Conservation (phyloP, 371 early-diverging fungal species). For the Thermomucor indicae-seudaticae region DNA sequence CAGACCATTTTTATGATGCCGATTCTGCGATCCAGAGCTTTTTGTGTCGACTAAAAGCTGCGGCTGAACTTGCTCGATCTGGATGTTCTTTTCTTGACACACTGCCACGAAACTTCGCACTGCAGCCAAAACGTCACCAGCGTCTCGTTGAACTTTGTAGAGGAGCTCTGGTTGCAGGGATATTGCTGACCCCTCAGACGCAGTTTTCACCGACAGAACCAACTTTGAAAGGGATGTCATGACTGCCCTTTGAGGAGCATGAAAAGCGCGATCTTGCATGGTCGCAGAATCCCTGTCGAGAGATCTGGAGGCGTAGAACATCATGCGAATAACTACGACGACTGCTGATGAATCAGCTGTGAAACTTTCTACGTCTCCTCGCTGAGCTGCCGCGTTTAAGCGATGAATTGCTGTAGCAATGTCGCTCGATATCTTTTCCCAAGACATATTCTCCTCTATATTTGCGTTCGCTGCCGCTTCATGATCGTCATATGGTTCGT, state of each 20-base stretch:
- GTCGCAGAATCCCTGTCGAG: constrained; percentile 43
- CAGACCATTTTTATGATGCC: not conserved
- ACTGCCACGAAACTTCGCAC: constrained; percentile 65
- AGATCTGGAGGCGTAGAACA: constrained; percentile 78
- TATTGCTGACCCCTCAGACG: constrained; percentile 47
- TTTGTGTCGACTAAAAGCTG: constrained; percentile 20
- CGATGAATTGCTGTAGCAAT: constrained; percentile 36
- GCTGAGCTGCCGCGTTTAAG: constrained; percentile 49
- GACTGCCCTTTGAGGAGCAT: constrained; percentile 47
- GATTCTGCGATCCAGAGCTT: not conserved
- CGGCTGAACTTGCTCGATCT: constrained; percentile 25
- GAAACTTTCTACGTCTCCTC: constrained; percentile 19
- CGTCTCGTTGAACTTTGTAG: constrained; percentile 37
- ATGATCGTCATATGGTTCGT: not conserved
- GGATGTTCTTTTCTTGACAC: constrained; percentile 36
- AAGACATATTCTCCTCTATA: constrained; percentile 9
- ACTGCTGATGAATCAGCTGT: constrained; percentile 33
- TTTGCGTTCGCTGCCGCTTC: constrained; percentile 2
- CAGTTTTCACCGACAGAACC: constrained; percentile 31
- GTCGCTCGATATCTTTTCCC: constrained; percentile 44
- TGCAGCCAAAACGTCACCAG: constrained; percentile 66
- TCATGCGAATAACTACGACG: constrained; percentile 74
- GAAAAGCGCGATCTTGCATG: constrained; percentile 45
- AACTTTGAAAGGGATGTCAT: constrained; percentile 78
- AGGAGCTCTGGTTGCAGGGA: constrained; percentile 38